Conservation (phyloP, 306 rosid species). For the Vigna angularis region DNA sequence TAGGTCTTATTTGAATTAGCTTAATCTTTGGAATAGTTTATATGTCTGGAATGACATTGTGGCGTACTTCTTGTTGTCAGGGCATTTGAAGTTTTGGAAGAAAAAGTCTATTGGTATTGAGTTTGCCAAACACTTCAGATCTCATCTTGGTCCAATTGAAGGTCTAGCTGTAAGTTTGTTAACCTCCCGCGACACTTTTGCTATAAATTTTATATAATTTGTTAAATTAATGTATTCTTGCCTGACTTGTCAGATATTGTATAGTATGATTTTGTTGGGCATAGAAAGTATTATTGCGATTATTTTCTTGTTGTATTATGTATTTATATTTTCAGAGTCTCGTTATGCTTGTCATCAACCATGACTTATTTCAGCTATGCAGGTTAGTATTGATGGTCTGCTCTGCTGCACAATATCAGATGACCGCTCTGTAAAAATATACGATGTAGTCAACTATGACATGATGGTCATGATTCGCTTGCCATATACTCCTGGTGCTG, state of each 20-base stretch:
- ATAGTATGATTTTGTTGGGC: background rate
- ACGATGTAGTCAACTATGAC: slow-evolving; percentile 94
- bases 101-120: slow-evolving; percentile 86
- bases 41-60: background rate
- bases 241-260: slow-evolving; percentile 30
- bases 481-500: slow-evolving; percentile 82
- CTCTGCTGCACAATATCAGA: slow-evolving; percentile 95
- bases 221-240: slow-evolving; percentile 22
- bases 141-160: slow-evolving; percentile 98
- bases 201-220: slow-evolving; percentile 14
- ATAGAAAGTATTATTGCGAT: slow-evolving; percentile 12
- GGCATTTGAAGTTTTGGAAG: slow-evolving; percentile 99
- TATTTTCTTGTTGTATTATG: background rate
- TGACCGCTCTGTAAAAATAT: slow-evolving; percentile 88
- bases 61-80: slow-evolving; percentile 47
- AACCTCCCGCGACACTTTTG: slow-evolving; percentile 30
- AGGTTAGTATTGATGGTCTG: slow-evolving; percentile 97
- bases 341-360: slow-evolving; percentile 57
- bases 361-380: slow-evolving; percentile 76
- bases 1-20: slow-evolving; percentile 28
- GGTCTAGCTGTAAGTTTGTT: slow-evolving; percentile 84
- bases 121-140: slow-evolving; percentile 96
- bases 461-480: slow-evolving; percentile 99
- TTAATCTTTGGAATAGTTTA: slow-evolving; percentile 10
- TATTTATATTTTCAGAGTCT: slow-evolving; percentile 27